Base-by-base conservation (phyloP, 2,329 filamentous ascomycete species). In the Verticillium longisporum region DNA sequence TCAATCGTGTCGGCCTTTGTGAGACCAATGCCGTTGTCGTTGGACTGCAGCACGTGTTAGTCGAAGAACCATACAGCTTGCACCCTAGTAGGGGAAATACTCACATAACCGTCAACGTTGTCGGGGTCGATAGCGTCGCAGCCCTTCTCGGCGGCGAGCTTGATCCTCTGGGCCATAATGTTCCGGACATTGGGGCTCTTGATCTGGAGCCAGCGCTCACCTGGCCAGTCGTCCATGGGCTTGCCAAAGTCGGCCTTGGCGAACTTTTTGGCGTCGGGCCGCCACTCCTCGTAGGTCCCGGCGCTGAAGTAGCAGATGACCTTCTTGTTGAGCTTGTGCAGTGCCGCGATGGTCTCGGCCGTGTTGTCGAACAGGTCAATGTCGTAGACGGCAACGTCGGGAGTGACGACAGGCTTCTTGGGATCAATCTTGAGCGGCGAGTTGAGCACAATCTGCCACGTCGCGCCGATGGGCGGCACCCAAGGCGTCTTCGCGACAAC, bases 261-360 rank as follows among this genome's bases (percentile, higher is more conserved):
- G 68, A 91, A 91, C 5, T 82, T 67, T 32, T 68, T 69, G 15
- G 79, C 78, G 68, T 91, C 89, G 1, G 78, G 73, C 2, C 88
- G 80, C 75, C 81, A 84, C 57, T 84, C 70, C 72, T 92, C 89
- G 67, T 82, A 90, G 6, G 84, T 87, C 1, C 89, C 89, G 0
- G 87, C 88, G 58, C 85, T 88, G 75, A 91, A 91, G 74, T 92
- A 92, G 77, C 89, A 92, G 62, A 91, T 87, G 60, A 90, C 83
- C 63, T 83, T 85, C 68, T 83, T 83, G 10, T 80, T 81, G 6
- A 75, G 71, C 58, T 82, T 83, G 62, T 80, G 76, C 70, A 88
- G 85, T 10, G 87, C 75, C 62, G 84, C 78, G 61, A 89, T 69
- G 2, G 71, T 71, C n/a, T 65, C 56, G 1, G 62, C 64, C 31